phyloP scores from a whole-genome alignment of 2,329 filamentous ascomycete genomes.

The Achaetomium macrosporum region DNA sequence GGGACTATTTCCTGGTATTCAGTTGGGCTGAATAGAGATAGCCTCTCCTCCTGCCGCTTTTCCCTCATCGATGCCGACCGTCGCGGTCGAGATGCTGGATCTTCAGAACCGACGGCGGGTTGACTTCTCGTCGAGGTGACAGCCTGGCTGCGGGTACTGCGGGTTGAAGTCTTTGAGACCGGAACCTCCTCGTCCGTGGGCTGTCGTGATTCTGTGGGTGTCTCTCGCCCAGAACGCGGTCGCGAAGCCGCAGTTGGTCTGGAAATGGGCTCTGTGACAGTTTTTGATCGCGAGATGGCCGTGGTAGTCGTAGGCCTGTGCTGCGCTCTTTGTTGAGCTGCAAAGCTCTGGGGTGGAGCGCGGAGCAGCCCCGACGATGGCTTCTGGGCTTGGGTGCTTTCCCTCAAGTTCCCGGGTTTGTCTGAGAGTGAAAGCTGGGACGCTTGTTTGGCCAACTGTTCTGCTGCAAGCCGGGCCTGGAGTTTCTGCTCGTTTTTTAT shows the following conservation, averaged over 20 bases:
- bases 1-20: constrained; percentile 47
- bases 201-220: constrained; percentile 14
- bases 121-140: constrained; percentile 12
- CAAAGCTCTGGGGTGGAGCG: constrained; percentile 58
- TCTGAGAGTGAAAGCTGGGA: constrained; percentile 9
- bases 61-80: constrained; percentile 10
- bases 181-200: constrained; percentile 13
- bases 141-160: constrained; percentile 22
- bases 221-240: constrained; percentile 19
- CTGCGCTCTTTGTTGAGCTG: constrained; percentile 58
- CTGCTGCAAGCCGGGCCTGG: constrained; percentile 24
- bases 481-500: constrained; percentile 49
- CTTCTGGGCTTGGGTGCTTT: constrained; percentile 27
- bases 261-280: constrained; percentile 29
- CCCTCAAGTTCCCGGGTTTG: constrained; percentile 31
- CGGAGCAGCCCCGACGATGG: constrained; percentile 41
- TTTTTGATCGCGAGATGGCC: constrained; percentile 27
- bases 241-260: constrained; percentile 23
- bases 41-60: constrained; percentile 27
- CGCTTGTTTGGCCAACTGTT: constrained; percentile 14
- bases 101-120: constrained; percentile 1
- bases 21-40: constrained; percentile 50
- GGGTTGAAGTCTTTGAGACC: constrained; percentile 10
- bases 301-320: constrained; percentile 37
- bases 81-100: constrained; percentile 20